phyloP scores from a whole-genome alignment of 2,329 filamentous ascomycete genomes.

The Phoma sp. region DNA sequence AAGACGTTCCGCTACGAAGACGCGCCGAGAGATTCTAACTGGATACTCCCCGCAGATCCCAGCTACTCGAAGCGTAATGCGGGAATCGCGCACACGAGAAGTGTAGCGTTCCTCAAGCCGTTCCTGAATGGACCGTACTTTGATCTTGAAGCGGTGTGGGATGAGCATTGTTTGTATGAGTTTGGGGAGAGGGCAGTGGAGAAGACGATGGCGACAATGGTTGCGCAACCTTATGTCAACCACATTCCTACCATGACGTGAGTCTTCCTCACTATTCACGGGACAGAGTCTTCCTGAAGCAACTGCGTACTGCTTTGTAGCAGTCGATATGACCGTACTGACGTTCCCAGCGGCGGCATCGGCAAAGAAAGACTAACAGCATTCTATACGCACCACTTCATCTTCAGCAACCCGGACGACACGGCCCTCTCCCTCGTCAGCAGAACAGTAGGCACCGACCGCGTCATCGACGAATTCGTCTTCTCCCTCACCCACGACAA shows the following conservation, averaged over 20 bases:
- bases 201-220: constrained; percentile 83
- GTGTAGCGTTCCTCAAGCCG: constrained; percentile 69
- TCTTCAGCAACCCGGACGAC: constrained; percentile 75
- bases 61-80: constrained; percentile 60
- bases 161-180: constrained; percentile 76
- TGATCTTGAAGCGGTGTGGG: constrained; percentile 79
- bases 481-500: constrained; percentile 45
- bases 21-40: constrained; percentile 31
- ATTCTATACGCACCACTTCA: constrained; percentile 78
- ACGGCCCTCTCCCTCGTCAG: constrained; percentile 73
- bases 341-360: constrained; percentile 65
- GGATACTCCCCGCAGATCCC: constrained; percentile 39
- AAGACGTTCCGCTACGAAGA: constrained; percentile 38
- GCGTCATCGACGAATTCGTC: constrained; percentile 59
- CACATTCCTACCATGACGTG: constrained; percentile 71
- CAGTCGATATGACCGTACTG: neutral
- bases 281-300: too few species aligned
- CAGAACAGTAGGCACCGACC: constrained; percentile 74
- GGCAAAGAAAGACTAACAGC: constrained; percentile 67
- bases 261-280: neutral
- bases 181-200: constrained; percentile 73
- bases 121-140: constrained; percentile 70
- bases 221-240: constrained; percentile 80
- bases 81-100: constrained; percentile 71
- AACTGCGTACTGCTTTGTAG: too few species aligned